phyloP scores from a whole-genome alignment of 164 flowering plant genomes.

The Stephania yunnanensis region DNA sequence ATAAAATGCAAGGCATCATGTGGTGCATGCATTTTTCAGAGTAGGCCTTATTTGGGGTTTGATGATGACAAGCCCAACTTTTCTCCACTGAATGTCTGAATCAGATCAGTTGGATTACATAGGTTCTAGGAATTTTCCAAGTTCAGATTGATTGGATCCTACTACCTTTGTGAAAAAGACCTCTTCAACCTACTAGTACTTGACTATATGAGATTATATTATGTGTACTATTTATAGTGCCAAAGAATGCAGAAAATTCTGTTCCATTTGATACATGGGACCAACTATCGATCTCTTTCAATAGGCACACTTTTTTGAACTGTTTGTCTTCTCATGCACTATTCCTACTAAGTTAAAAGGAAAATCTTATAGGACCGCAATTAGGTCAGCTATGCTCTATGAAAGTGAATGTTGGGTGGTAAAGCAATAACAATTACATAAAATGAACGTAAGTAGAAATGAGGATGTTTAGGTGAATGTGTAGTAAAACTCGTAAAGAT shows the following conservation, averaged over 20 bases:
- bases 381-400: too few relatives aligned
- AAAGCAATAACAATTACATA: too few relatives aligned
- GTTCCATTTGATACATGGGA: neutral
- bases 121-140: neutral
- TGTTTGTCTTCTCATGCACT: neutral
- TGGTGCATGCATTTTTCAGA: neutral
- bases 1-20: neutral
- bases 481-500: too few relatives aligned
- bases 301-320: neutral
- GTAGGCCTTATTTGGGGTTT: neutral
- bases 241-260: neutral
- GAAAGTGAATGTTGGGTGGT: too few relatives aligned
- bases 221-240: neutral
- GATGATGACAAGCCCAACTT: neutral
- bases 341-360: too few relatives aligned
- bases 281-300: neutral
- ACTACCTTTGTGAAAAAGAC: neutral
- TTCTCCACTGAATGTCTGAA: neutral
- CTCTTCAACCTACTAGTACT: neutral
- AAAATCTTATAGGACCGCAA: too few relatives aligned
- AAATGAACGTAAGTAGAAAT: too few relatives aligned
- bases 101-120: neutral
- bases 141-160: neutral
- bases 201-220: neutral
- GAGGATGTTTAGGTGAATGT: too few relatives aligned